Evolutionary conservation across 1,284 basidiomycete genomes (phyloP), one percentile per base, ranked within the genome.

Genomic region (Sporisorium exsertum): DNA sequence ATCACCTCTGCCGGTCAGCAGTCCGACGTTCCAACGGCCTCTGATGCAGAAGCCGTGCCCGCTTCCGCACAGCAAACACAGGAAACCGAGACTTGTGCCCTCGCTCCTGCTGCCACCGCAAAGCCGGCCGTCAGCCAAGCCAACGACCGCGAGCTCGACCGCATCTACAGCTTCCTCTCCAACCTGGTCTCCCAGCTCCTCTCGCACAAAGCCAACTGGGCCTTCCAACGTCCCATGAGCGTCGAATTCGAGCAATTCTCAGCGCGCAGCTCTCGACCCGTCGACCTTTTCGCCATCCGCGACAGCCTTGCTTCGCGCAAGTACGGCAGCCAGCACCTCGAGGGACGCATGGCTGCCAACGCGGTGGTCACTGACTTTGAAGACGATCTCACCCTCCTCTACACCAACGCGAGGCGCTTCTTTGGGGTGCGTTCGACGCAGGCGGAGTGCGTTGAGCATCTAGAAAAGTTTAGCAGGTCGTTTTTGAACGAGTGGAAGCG

Each of bases 401-500:
- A 70, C 58, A 52, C 57, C 40, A 73, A 72, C 22, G 75, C 67
- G 26, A 65, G 67, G 35, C 55, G 60, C 16, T 69, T 73, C 61
- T 72, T 67, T 32, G 75, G 75, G 10, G 33, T 64, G 16, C 62
- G 66, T 2, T 77, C 75, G n/a, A 63, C 71, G 7, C 66, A 77
- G 46, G 75, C 70, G 1, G 71, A 70, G 20, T 73, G 75, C 29
- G 71, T 70, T 26, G 75, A 77, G 53, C 66, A 69, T 42, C 57
- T 77, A 7, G 71, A 77, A 6, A 73, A 66, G 55, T 77, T 77
- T 46, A 73, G 70, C 58, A 40, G 53, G 18, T 64, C 60, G 0
- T 72, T 73, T 35, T n/a, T 77, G 22, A 65, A 71, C 58, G 73
- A 76, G 35, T 76, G 68, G 68, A 72, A 76, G 53, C 72, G 72